Evolutionary conservation across 2,329 filamentous ascomycete genomes (phyloP), one percentile per base, ranked within the genome.

Genomic region (Diaporthe humulicola): DNA sequence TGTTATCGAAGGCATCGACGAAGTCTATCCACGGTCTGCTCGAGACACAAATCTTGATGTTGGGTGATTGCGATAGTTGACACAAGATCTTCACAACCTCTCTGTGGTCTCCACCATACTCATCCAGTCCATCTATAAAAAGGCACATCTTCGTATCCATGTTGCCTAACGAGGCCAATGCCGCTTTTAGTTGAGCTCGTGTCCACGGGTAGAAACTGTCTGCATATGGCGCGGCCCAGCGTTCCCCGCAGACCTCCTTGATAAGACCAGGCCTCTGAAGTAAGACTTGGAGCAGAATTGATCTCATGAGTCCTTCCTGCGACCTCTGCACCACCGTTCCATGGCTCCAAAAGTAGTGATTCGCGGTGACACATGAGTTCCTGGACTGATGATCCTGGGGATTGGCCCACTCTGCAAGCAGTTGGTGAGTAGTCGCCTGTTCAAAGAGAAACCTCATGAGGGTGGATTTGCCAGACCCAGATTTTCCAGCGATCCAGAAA

Each of bases 11-110:
- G 7, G 42, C 40, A 12, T 70, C 38, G 25, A 61, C 48, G 28
- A 77, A 77, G 10, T 60, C 67, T 22, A 50, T 56, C 74, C 74
- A 77, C 1, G 71, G 71, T 22, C 76, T 71, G 30, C 76, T 77
- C 5, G 76, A 77, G 17, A 73, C 38, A 42, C 76, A 77, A 6
- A 76, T 38, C 33, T 76, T 77, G 71, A 77, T 42, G 36, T 73
- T 70, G 4, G 22, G 48, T 6, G 30, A 58, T 40, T 28, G 12
- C 4, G 69, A 66, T 25, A 75, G 19, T 17, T 45, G 42, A 45
- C 4, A 45, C 17, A 45, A 45, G 6, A 45, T 45, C 12, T 45
- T 25, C 19, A 72, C 30, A 8, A 77, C 25, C 15, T 77, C 76
- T n/a, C 28, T 40, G 25, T 71, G 74, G 42, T 75, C 74, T 6